Base-by-base conservation (phyloP, 2,329 filamentous ascomycete genomes). In the Podosphaera xanthii region DNA sequence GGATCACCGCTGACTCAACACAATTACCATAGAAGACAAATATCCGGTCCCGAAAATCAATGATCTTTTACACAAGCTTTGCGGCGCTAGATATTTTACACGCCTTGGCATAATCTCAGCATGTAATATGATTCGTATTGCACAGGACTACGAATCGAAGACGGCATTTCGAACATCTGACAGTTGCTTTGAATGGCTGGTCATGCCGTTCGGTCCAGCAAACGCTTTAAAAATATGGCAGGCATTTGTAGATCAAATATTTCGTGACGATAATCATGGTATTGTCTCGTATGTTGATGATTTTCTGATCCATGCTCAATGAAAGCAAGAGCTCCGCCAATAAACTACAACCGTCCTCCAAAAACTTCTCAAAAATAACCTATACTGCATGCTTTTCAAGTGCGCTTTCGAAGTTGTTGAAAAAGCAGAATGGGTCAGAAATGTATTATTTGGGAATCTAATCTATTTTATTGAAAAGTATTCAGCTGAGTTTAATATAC, bases 51-150 rank as follows among this genome's bases (percentile, higher is more conserved):
- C 55, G 14, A 14, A 59, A 9, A 31, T 49, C 22, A 33, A 35
- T 49, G 56, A 58, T 33, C 12, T 49, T 5, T 14, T 49, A 48
- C 40, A 46, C 10, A 49, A 35, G 9, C 33, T 58, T 22, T 12
- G 33, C 9, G 33, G 33, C 12, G 57, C 57, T 22, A 58, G 35
- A 34, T 49, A 49, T 35, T 58, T n/a, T 58, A 58, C 44, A 34
- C 38, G 30, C 22, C 35, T 58, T 7, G 46, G 58, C 48, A 53
- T 60, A 4, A 33, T 44, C 3, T n/a, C 46, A 22, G 48, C 54
- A 7, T 60, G 42, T 38, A 34, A 60, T 38, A 48, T 55, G n/a
- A 58, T 58, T 22, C 46, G 55, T 0, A 58, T 60, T 48, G 33
- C 12, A 14, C n/a, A n/a, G 3, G 57, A 44, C 14, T 34, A 48